Percentiles rank a stretch among this genome's conserved stretches.
phyloP scores from a whole-genome alignment of 169 alveolate species.

The Perkinsus marinus region DNA sequence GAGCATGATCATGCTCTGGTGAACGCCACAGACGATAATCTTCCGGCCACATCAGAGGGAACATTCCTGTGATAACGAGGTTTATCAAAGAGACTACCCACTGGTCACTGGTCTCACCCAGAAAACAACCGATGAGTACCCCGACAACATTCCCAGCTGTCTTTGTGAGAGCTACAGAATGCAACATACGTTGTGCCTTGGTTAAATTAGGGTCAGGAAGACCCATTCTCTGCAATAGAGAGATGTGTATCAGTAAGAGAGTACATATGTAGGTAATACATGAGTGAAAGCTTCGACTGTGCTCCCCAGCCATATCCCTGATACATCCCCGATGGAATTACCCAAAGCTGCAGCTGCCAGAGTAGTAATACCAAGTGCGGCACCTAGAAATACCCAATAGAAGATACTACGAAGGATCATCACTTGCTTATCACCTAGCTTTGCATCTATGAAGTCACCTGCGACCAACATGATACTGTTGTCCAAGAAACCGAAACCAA shows the following conservation, averaged over 20 bases:
- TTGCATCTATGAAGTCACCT: constrained; percentile 24
- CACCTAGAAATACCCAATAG: background rate
- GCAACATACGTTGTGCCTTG: background rate
- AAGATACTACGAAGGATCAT: background rate
- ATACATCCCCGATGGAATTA: constrained; percentile 26
- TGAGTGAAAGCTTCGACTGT: constrained; percentile 13
- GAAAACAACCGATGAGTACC: background rate
- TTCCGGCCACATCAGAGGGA: background rate
- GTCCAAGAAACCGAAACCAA: constrained; percentile 43
- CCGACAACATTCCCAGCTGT: background rate
- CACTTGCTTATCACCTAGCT: background rate
- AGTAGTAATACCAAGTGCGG: constrained; percentile 34
- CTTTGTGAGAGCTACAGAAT: background rate
- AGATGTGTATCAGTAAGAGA: constrained; percentile 1
- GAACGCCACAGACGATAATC: background rate
- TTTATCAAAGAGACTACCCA: background rate
- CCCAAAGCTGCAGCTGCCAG: constrained; percentile 50
- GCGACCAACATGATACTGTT: constrained; percentile 39
- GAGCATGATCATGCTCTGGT: background rate
- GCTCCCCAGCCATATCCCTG: constrained; percentile 32
- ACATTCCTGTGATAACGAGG: background rate
- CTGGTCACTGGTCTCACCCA: background rate
- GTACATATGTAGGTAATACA: background rate
- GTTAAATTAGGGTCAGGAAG: background rate
- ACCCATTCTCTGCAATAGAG: background rate